Evolutionary conservation across 2,329 filamentous ascomycete genomes (phyloP).

Genomic region (Pseudocercospora fijiensis): DNA sequence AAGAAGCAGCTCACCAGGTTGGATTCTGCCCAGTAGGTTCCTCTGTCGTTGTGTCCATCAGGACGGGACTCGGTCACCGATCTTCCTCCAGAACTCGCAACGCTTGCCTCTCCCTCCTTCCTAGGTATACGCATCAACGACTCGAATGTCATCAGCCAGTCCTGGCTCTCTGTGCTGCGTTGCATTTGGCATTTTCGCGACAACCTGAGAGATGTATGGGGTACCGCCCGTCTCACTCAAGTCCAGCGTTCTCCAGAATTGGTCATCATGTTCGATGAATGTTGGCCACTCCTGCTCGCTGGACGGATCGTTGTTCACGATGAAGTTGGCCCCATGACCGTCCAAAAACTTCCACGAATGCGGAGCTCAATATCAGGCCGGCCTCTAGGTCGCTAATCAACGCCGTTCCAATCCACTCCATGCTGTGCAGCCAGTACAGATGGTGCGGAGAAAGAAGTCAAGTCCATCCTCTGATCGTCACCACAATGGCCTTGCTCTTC

Average conservation of each 20-base stretch:
- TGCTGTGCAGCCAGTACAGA: slow-evolving; percentile 47
- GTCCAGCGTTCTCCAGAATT: slow-evolving; percentile 38
- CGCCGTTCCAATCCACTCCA: slow-evolving; percentile 41
- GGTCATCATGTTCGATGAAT: slow-evolving; percentile 44
- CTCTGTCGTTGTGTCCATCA: slow-evolving; percentile 5
- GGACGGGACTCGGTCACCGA: slow-evolving; percentile 31
- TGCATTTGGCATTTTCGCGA: slow-evolving; percentile 15
- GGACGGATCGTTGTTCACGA: slow-evolving; percentile 44
- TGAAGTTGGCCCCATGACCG: slow-evolving; percentile 49
- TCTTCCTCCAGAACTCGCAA: slow-evolving; percentile 48
- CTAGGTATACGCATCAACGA: slow-evolving; percentile 49
- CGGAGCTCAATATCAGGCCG: slow-evolving; percentile 20
- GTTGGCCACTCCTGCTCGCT: slow-evolving; percentile 34
- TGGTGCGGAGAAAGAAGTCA: background rate
- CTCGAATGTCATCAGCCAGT: slow-evolving; percentile 42
- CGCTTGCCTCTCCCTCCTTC: slow-evolving; percentile 49
- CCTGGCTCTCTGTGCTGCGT: slow-evolving; percentile 31
- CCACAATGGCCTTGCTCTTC: background rate
- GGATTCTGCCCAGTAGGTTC: background rate
- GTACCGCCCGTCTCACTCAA: slow-evolving; percentile 44
- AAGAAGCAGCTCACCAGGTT: background rate
- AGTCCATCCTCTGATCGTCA: background rate
- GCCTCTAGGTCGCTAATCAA: slow-evolving; percentile 34
- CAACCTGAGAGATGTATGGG: slow-evolving; percentile 10
- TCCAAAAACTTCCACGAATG: slow-evolving; percentile 40